phyloP scores from a whole-genome alignment of 1,139 yeast genomes.

The Kodamaea arcana region DNA sequence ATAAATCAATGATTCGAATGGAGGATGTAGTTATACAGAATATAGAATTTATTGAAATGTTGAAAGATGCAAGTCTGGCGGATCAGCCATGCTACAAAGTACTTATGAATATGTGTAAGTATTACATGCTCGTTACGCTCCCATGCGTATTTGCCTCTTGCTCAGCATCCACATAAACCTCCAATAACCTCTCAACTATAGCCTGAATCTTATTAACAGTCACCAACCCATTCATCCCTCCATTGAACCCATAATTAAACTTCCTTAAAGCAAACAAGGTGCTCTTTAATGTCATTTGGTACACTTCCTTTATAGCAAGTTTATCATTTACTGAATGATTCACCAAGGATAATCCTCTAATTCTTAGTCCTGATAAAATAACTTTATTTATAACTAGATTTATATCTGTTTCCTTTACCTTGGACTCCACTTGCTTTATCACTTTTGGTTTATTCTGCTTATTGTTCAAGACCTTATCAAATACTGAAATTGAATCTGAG shows the following conservation, averaged over 20 bases:
- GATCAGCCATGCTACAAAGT: too few species aligned
- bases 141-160: too few species aligned
- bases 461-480: conserved; percentile 34
- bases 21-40: too few species aligned
- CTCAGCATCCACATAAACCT: conserved; percentile 32
- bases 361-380: conserved; percentile 39
- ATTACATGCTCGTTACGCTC: too few species aligned
- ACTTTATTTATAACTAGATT: conserved; percentile 33
- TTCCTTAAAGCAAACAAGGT: conserved; percentile 40
- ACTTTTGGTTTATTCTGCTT: conserved; percentile 21
- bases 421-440: conserved; percentile 7
- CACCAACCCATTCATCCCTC: background rate
- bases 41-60: too few species aligned
- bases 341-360: conserved; percentile 35
- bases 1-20: too few species aligned
- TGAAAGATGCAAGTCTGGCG: too few species aligned
- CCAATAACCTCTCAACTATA: conserved; percentile 33
- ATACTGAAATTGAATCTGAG: conserved; percentile 16
- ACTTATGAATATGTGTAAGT: too few species aligned
- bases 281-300: conserved; percentile 41
- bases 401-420: conserved; percentile 25
- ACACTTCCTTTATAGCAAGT: conserved; percentile 37
- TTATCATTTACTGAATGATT: conserved; percentile 27
- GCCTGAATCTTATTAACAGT: conserved; percentile 22
- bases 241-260: conserved; percentile 25